Base-by-base conservation (phyloP, 768 basidiomycete genomes). In the Russula abietina region DNA sequence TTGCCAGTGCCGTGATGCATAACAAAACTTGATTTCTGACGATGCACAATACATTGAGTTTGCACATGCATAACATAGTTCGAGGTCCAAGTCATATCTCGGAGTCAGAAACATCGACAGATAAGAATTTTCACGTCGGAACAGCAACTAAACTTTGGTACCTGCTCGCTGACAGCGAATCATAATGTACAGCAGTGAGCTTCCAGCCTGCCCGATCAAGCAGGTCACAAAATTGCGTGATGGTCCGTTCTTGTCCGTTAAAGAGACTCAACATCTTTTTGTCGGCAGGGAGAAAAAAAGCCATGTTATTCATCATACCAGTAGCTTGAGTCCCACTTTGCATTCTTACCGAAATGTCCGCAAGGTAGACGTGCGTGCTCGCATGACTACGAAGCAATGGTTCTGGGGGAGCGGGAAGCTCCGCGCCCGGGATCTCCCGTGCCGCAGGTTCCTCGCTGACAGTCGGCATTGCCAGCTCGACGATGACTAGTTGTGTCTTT, bases 401-500 rank as follows among this genome's bases (percentile, higher is more conserved):
- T 30, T 57, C 55, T 0, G 71, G 69, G 1, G 66, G 69, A 14
- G 43, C 49, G 6, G 68, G 61, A 6, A 61, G 48, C 43, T 52
- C 50, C 10, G 60, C 60, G 26, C 68, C 67, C 4, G 66, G 60
- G 9, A 68, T 69, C 39, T 64, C 61, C 4, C 55, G 48, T 16
- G 39, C 30, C 6, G 51, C 51, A 17, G 63, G 58, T 36, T 69
- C 68, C 2, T 57, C 62, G 57, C 72, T 72, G 4, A 70, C 70
- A 45, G 67, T 69, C 10, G 64, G 33, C 38, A 69, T 66, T 36
- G 68, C 61, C 51, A 59, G 64, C 46, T 73, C 72, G 45, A 72
- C 60, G 38, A 73, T 53, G 56, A 74, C 32, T 5, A 74, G 57
- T 38, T 67, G 70, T 7, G 71, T 71, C 43, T 60, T 57, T 0